A percentile compares a stretch with the other conserved stretches of the same genome.
These are phyloP conservation scores for Paraphaeosphaeria minitans DNA, from an alignment of 2,329 filamentous ascomycete species.

Conservation along the genomic window DNA sequence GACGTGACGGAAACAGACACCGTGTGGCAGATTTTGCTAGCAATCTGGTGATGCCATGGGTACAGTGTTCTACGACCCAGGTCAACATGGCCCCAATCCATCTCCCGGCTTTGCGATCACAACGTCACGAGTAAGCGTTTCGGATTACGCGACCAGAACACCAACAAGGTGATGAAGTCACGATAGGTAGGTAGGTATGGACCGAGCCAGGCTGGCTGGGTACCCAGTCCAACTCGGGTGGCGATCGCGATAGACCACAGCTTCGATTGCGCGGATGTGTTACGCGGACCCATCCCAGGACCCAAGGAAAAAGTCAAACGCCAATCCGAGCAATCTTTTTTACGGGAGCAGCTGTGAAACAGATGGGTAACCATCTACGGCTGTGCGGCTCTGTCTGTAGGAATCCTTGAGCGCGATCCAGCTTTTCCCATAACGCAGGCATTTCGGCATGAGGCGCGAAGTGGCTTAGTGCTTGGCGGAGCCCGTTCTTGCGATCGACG, in stretches of 20 bases:
- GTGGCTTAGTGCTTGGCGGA: conserved; percentile 20
- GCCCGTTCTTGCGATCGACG: conserved; percentile 30
- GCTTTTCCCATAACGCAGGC: conserved; percentile 21
- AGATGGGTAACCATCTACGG: no score
- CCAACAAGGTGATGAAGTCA: conserved; percentile 3
- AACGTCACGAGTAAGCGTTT: conserved; percentile 7
- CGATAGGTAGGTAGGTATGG: no score
- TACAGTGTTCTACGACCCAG: conserved; percentile 1
- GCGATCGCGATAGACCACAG: no score
- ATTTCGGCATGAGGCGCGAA: conserved; percentile 19
- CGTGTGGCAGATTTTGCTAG: background rate
- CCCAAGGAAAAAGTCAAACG: background rate
- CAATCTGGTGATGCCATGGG: background rate
- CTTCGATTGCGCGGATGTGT: background rate
- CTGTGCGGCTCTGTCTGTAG: conserved; percentile 14
- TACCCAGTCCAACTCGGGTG: background rate
- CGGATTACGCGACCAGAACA: background rate
- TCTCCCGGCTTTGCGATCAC: background rate
- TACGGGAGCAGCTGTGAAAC: conserved; percentile 20
- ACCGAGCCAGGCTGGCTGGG: background rate
- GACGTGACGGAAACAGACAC: background rate
- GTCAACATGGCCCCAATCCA: background rate
- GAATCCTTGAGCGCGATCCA: conserved; percentile 17
- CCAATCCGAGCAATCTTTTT: background rate
- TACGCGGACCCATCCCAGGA: background rate